Base-by-base conservation (phyloP, 257 asterid genomes). In the Gentiana dahurica region DNA sequence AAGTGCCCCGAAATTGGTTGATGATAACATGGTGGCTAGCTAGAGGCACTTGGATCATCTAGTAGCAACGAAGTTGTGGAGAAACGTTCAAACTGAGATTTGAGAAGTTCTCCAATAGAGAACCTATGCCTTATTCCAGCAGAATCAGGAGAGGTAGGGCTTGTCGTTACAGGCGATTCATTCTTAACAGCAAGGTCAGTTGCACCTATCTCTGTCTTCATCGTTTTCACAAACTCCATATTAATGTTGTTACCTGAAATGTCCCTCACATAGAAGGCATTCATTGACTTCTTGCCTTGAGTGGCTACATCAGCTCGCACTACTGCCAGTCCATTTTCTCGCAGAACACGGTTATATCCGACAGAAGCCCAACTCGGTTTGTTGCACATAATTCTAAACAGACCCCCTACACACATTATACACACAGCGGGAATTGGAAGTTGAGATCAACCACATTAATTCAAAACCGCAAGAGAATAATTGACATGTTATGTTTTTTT, bases 181-280 rank as follows among this genome's bases (percentile, higher is more conserved):
- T 74, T 70, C 70, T 68, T 77, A 6, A 80, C 87, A 2, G 71
- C 85, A 46, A 83, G 68, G 53, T 80, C 82, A 62, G 78, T 79
- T n/a, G 73, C 77, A 24, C 89, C 95, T 80, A 86, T 82, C 57
- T 86, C 87, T 36, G 77, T 69, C 76, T 75, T 76, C 75, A 82
- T 82, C 10, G 83, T 80, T 67, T 68, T 75, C 8, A 86, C 62
- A 37, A 70, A 77, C 51, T 78, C 68, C 71, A 76, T 59, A 69
- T 86, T 80, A 49, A 86, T 75, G 47, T 75, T 66, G 58, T 77
- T 86, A 8, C 95, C 95, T 33, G 89, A 80, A 58, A 77, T 79
- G 32, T 82, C 93, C 70, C 87, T 82, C 52, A 86, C 81, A n/a
- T 86, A 86, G 78, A 86, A 83, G 12, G 79, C 84, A 61, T 83